phyloP scores from a whole-genome alignment of 257 asterid genomes.

The Lycium ferocissimum region DNA sequence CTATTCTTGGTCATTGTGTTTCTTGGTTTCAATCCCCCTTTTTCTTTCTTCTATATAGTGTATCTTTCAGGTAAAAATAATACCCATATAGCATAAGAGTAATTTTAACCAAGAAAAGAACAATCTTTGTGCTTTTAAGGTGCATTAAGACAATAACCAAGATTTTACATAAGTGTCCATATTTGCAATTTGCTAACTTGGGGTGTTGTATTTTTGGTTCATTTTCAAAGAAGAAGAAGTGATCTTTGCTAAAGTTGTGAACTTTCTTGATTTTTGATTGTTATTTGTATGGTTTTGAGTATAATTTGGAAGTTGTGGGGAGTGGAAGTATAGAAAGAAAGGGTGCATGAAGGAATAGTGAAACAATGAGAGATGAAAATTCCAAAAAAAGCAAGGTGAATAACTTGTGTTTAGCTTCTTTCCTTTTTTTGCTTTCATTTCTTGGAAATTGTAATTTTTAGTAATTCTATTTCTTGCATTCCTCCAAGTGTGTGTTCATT shows the following conservation, averaged over 20 bases:
- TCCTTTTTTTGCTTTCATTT: conserved; percentile 22
- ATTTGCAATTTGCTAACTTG: conserved; percentile 37
- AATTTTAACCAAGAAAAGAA: conserved; percentile 40
- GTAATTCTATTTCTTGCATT: conserved; percentile 24
- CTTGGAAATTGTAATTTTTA: conserved; percentile 29
- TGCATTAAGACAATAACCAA: background rate
- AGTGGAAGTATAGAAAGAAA: conserved; percentile 33
- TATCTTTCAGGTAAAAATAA: background rate
- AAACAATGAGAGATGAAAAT: conserved; percentile 86
- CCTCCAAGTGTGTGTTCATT: conserved; percentile 27
- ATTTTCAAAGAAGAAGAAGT: conserved; percentile 19
- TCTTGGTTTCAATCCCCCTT: conserved; percentile 5
- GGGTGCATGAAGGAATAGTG: conserved; percentile 77
- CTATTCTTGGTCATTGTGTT: conserved; percentile 51
- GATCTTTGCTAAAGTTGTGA: conserved; percentile 34
- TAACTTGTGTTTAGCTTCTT: background rate
- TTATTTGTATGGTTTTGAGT: conserved; percentile 29
- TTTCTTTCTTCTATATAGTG: conserved; percentile 18
- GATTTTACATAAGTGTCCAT: conserved; percentile 41
- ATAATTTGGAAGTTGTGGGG: conserved; percentile 43
- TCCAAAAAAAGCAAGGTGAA: conserved; percentile 86
- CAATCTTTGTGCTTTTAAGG: conserved; percentile 38
- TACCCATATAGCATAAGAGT: conserved; percentile 27
- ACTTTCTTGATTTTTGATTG: conserved; percentile 28
- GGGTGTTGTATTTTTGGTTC: conserved; percentile 31